These are phyloP conservation scores for Vitis cinerea DNA, from an alignment of 164 flowering plant genomes.

Conservation along the genomic window DNA sequence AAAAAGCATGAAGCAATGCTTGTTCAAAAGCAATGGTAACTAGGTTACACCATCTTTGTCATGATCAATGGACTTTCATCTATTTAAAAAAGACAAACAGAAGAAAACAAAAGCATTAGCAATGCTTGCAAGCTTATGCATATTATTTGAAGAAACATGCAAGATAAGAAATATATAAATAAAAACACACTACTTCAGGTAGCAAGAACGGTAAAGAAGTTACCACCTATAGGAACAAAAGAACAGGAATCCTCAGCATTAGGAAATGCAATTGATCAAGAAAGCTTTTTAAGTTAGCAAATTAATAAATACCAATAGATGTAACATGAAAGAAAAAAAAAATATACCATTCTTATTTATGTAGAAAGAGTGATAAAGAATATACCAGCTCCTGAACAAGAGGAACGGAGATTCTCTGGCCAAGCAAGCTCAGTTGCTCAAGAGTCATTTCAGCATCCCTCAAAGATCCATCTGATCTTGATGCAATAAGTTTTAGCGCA, in stretches of 20 bases:
- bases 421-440: conserved; percentile 95
- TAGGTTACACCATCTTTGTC: too few species aligned
- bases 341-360: not conserved
- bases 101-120: not conserved
- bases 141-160: not conserved
- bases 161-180: not conserved
- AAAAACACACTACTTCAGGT: not conserved
- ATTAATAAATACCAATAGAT: not conserved
- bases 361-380: conserved; percentile 8
- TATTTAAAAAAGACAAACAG: too few species aligned
- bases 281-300: not conserved
- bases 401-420: conserved; percentile 77
- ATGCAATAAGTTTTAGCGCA: conserved; percentile 90
- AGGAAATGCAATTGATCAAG: not conserved
- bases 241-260: not conserved
- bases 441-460: conserved; percentile 99
- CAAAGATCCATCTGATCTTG: conserved; percentile 94
- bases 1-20: too few species aligned
- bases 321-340: not conserved
- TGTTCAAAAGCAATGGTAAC: too few species aligned
- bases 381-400: conserved; percentile 95
- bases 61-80: too few species aligned
- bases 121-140: not conserved
- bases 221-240: not conserved
- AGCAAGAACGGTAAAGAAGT: not conserved